Conservation (phyloP, 192 early-diverging fungal species). For the Chytriomyces sp. region DNA sequence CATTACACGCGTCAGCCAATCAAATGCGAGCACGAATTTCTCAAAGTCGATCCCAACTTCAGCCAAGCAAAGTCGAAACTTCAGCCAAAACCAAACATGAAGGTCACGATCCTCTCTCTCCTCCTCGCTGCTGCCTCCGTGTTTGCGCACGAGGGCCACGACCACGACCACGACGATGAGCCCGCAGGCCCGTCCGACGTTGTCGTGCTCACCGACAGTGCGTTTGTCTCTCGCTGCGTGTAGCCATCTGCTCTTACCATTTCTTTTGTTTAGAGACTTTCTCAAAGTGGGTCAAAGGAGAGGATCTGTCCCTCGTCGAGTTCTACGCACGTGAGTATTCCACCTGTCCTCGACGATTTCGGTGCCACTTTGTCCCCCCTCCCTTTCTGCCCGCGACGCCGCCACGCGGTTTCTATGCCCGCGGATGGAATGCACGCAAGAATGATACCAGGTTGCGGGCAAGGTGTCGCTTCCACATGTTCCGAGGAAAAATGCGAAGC, state of each 20-base stretch:
- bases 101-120: conserved; percentile 8
- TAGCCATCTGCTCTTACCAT: background rate
- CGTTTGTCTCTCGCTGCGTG: background rate
- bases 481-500: background rate
- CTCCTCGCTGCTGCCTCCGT: conserved; percentile 17
- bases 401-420: background rate
- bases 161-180: conserved; percentile 23
- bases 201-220: conserved; percentile 47
- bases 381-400: background rate
- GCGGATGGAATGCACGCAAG: background rate
- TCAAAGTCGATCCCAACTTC: no score
- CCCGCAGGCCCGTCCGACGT: conserved; percentile 46
- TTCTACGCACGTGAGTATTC: conserved; percentile 78
- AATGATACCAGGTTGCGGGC: no score
- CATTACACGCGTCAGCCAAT: no score
- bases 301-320: conserved; percentile 82
- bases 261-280: conserved; percentile 56
- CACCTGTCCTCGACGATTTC: background rate
- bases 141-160: conserved; percentile 14
- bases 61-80: no score
- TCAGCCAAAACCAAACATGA: background rate
- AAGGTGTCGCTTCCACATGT: no score
- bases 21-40: no score
- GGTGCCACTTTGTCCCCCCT: background rate
- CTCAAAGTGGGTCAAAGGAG: conserved; percentile 55